Evolutionary conservation across 495 filamentous ascomycete species (phyloP).

Genomic region (Tuber melanosporum): DNA sequence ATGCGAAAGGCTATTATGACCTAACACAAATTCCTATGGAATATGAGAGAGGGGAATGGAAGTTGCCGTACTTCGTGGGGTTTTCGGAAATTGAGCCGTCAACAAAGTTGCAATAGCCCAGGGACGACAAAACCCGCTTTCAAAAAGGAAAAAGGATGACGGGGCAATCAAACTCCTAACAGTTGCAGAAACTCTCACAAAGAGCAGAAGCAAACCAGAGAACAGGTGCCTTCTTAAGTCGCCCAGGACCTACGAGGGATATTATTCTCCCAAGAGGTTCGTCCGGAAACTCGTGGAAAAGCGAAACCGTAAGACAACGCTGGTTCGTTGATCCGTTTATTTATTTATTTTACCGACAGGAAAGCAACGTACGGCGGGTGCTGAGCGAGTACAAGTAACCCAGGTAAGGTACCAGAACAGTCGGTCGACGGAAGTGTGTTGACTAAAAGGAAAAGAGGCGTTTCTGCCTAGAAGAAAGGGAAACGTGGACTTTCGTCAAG

Average conservation of each 20-base stretch:
- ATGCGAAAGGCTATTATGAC: slow-evolving; percentile 23
- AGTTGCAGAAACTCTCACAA: slow-evolving; percentile 34
- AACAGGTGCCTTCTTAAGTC: slow-evolving; percentile 25
- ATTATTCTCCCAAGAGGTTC: slow-evolving; percentile 5
- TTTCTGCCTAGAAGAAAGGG: slow-evolving; percentile 28
- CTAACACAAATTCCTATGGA: slow-evolving; percentile 30
- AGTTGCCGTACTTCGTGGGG: slow-evolving; percentile 25
- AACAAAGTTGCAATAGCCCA: slow-evolving; percentile 31
- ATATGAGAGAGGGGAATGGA: slow-evolving; percentile 25
- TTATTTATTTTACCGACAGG: not conserved
- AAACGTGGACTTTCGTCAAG: slow-evolving; percentile 19
- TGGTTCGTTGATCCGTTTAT: slow-evolving; percentile 15
- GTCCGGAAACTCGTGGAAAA: slow-evolving; percentile 24
- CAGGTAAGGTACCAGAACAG: not conserved
- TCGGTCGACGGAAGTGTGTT: not conserved
- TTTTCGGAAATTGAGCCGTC: slow-evolving; percentile 31
- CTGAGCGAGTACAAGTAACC: not conserved
- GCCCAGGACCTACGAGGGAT: slow-evolving; percentile 27
- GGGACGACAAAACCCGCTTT: slow-evolving; percentile 32
- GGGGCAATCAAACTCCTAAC: slow-evolving; percentile 34
- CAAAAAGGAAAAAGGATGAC: slow-evolving; percentile 20
- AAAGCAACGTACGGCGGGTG: not conserved
- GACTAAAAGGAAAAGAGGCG: slow-evolving; percentile 15
- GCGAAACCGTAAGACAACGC: slow-evolving; percentile 10
- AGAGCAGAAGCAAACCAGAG: slow-evolving; percentile 23